Conservation (phyloP, 2,329 filamentous ascomycete genomes). For the Colletotrichum agaves region DNA sequence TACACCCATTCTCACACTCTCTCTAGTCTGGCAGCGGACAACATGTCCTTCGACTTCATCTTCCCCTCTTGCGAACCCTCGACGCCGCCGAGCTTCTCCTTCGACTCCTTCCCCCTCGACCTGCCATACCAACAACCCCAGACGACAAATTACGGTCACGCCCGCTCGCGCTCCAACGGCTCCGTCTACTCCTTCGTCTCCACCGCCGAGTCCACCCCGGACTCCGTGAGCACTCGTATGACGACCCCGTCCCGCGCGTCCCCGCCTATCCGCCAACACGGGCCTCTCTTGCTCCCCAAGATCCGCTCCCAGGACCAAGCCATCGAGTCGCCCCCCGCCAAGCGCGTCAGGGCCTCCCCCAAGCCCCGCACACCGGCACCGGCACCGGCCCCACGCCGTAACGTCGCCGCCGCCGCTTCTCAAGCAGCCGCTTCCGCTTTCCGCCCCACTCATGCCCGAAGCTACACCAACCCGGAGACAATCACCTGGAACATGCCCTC, state of each 20-base stretch:
- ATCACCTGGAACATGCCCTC: conserved; percentile 51
- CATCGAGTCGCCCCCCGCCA: conserved; percentile 63
- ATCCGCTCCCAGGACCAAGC: conserved; percentile 87
- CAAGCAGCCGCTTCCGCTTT: conserved; percentile 45
- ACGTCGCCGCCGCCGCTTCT: conserved; percentile 12
- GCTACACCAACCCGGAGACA: conserved; percentile 71
- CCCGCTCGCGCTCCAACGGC: conserved; percentile 72
- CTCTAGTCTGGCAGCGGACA: conserved; percentile 68
- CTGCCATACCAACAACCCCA: conserved; percentile 54
- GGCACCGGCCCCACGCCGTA: conserved; percentile 38
- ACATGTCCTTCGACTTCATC: conserved; percentile 70
- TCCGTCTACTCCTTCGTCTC: conserved; percentile 77
- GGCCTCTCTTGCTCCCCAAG: conserved; percentile 84
- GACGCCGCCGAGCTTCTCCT: conserved; percentile 63
- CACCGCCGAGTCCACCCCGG: conserved; percentile 63
- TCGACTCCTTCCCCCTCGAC: conserved; percentile 67
- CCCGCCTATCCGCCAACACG: conserved; percentile 81
- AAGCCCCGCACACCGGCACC: conserved; percentile 46
- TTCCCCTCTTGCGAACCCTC: conserved; percentile 64
- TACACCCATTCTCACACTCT: conserved; percentile 44
- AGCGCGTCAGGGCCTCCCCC: conserved; percentile 68
- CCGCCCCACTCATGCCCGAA: conserved; percentile 63
- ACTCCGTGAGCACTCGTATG: conserved; percentile 74
- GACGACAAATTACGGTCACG: conserved; percentile 54
- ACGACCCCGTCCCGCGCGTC: conserved; percentile 74